These are phyloP conservation scores for Capsicum chinense DNA, from an alignment of 257 asterid genomes.

Conservation along the genomic window DNA sequence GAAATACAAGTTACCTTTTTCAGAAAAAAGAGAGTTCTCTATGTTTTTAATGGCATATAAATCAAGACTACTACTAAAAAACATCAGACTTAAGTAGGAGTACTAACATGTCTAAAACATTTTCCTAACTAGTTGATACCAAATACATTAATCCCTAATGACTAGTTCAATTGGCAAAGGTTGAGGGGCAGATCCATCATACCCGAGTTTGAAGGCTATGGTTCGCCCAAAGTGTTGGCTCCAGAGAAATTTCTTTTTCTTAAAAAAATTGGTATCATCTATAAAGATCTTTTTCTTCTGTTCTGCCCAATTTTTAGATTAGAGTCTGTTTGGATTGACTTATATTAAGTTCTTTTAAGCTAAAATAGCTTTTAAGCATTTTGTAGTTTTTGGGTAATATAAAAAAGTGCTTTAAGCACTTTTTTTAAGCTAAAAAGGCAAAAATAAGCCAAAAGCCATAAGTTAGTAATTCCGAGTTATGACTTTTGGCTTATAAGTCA, in stretches of 20 bases:
- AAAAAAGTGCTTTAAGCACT: too few relatives aligned
- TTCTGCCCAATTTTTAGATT: not conserved
- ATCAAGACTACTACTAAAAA: not conserved
- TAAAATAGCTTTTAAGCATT: too few relatives aligned
- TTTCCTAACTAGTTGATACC: not conserved
- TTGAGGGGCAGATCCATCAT: not conserved
- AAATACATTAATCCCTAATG: not conserved
- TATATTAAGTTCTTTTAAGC: too few relatives aligned
- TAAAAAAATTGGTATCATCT: not conserved
- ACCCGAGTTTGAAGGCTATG: not conserved
- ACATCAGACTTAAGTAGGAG: not conserved
- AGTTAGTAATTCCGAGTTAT: too few relatives aligned
- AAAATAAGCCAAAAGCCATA: too few relatives aligned
- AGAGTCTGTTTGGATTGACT: too few relatives aligned
- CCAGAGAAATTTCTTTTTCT: not conserved
- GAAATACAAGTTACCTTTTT: too few relatives aligned
- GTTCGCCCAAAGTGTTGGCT: not conserved
- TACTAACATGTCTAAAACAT: not conserved
- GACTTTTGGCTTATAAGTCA: too few relatives aligned
- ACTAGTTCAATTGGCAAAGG: not conserved
- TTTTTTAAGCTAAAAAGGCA: too few relatives aligned
- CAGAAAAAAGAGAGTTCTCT: not conserved
- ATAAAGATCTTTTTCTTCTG: not conserved
- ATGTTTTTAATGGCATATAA: not conserved
- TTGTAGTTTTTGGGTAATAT: too few relatives aligned